Percentiles rank a stretch among this genome's conserved stretches.
These are phyloP conservation scores for Borealophlyctis nickersoniae DNA, from an alignment of 192 early-diverging fungal genomes.

Conservation along the genomic window DNA sequence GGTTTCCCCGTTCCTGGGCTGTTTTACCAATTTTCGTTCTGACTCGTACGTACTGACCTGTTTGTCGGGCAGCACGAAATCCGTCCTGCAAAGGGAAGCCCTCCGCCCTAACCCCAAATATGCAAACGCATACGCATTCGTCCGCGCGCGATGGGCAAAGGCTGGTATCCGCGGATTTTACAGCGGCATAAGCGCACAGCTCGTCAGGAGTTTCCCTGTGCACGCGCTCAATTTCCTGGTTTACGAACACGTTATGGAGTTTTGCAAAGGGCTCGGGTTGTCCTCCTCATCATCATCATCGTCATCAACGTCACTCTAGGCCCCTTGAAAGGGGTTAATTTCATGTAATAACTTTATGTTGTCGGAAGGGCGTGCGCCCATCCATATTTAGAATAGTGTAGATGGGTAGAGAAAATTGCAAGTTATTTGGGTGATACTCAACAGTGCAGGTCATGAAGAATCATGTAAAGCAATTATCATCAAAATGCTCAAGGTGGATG, in stretches of 20 bases:
- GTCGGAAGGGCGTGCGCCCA: too few relatives aligned
- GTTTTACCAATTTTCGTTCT: background rate
- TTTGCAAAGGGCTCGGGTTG: slow-evolving; percentile 4
- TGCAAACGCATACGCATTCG: slow-evolving; percentile 27
- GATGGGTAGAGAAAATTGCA: too few relatives aligned
- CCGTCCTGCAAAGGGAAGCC: slow-evolving; percentile 50
- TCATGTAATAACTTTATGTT: too few relatives aligned
- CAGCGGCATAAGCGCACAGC: slow-evolving; percentile 45
- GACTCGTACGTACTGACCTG: background rate
- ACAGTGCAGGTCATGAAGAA: too few relatives aligned
- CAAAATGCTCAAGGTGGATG: too few relatives aligned
- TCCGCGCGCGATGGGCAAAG: slow-evolving; percentile 29
- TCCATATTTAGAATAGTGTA: too few relatives aligned
- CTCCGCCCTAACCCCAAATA: slow-evolving; percentile 42
- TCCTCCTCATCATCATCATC: too few relatives aligned
- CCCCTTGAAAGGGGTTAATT: too few relatives aligned
- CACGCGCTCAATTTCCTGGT: slow-evolving; percentile 52
- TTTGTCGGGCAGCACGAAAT: slow-evolving; percentile 35
- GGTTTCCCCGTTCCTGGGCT: slow-evolving; percentile 1
- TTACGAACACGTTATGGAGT: slow-evolving; percentile 33
- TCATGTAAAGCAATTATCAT: too few relatives aligned
- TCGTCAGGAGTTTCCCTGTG: slow-evolving; percentile 48
- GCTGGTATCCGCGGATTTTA: slow-evolving; percentile 48
- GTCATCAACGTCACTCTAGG: too few relatives aligned
- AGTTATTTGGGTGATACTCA: too few relatives aligned